A percentile compares a stretch with the other conserved stretches of the same genome.
Conservation (phyloP, 169 alveolate genomes). For the Prorocentrum cordatum region DNA sequence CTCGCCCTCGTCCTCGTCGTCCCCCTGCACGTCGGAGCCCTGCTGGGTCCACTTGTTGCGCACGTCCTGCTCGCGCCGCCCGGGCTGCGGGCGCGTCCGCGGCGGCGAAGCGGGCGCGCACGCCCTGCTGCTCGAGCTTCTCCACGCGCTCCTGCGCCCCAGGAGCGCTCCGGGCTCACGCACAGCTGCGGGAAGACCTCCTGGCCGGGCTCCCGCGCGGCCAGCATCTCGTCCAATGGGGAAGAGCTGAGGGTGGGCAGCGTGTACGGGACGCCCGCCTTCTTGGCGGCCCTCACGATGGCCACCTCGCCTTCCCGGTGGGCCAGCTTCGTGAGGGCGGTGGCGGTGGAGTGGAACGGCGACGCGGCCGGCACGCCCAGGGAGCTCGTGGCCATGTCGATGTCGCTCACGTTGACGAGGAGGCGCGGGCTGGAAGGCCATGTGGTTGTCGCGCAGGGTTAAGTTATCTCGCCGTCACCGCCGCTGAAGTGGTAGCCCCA, state of each 20-base stretch:
- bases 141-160: constrained; percentile 27
- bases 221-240: constrained; percentile 15
- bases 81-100: constrained; percentile 71
- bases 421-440: neutral
- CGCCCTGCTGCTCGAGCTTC: constrained; percentile 20
- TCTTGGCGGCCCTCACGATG: neutral
- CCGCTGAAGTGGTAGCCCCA: constrained; percentile 7
- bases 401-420: neutral
- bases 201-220: neutral
- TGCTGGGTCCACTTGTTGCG: constrained; percentile 8
- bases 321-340: neutral
- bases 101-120: constrained; percentile 29
- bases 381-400: neutral
- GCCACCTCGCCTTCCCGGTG: constrained; percentile 2
- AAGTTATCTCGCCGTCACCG: neutral
- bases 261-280: constrained; percentile 6
- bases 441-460: constrained; percentile 2
- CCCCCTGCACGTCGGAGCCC: constrained; percentile 15
- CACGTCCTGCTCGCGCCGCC: constrained; percentile 71
- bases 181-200: neutral
- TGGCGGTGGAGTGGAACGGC: constrained; percentile 1
- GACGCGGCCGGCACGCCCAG: neutral
- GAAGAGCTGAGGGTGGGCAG: constrained; percentile 10
- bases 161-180: constrained; percentile 3
- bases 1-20: neutral